Evolutionary conservation across 192 early-diverging fungal genomes (phyloP).

Genomic region (Coemansia sp.): DNA sequence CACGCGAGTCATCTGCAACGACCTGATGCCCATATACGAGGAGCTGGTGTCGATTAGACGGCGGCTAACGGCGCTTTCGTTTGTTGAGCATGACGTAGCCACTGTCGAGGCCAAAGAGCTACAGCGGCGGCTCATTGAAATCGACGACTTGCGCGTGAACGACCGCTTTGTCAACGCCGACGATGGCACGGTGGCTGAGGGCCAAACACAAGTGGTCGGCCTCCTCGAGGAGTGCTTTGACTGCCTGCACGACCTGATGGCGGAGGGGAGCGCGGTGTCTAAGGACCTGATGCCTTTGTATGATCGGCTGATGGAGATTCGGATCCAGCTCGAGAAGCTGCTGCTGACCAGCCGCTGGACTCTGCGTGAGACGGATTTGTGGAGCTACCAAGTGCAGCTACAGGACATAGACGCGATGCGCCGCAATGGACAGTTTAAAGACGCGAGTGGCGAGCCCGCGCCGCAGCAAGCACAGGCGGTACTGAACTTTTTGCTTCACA

Average conservation of each 20-base stretch:
- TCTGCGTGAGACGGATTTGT: constrained; percentile 75
- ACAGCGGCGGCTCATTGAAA: constrained; percentile 72
- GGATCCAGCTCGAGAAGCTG: constrained; percentile 71
- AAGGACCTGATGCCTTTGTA: constrained; percentile 60
- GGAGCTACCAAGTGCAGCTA: constrained; percentile 74
- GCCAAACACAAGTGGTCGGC: constrained; percentile 82
- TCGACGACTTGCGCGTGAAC: constrained; percentile 75
- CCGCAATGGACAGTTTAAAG: constrained; percentile 81
- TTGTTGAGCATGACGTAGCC: constrained; percentile 30
- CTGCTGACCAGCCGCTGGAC: constrained; percentile 75
- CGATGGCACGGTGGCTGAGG: constrained; percentile 67
- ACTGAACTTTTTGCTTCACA: constrained; percentile 73
- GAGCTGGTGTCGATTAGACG: constrained; percentile 69
- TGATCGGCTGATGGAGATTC: constrained; percentile 67
- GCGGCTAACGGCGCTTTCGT: constrained; percentile 54
- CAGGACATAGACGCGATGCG: constrained; percentile 81
- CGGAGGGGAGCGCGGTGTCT: constrained; percentile 63
- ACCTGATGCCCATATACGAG: constrained; percentile 69
- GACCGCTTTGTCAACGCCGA: constrained; percentile 70
- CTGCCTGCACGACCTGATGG: constrained; percentile 77
- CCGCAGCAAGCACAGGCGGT: constrained; percentile 68
- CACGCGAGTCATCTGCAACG: constrained; percentile 63
- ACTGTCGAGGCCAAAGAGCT: constrained; percentile 47
- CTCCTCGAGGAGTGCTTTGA: constrained; percentile 81
- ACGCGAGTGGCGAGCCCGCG: constrained; percentile 61